Conservation (phyloP, 306 rosid genomes). For the Geum urbanum region DNA sequence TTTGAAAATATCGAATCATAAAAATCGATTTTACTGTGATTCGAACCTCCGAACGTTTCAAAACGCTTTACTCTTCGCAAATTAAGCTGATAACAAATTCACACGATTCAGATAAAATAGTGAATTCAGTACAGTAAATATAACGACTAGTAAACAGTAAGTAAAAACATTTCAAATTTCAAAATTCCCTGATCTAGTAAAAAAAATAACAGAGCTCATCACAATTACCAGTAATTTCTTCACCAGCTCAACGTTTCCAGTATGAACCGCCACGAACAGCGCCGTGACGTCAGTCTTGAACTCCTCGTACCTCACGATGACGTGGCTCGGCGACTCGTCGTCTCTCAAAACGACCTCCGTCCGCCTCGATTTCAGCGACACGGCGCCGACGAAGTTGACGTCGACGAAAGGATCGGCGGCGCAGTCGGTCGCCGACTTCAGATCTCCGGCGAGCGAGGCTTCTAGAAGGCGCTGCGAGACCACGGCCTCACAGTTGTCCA, state of each 20-base stretch:
- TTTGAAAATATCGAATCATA: too few relatives aligned
- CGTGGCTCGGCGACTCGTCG: slow-evolving; percentile 65
- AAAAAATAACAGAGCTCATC: neutral
- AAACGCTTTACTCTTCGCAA: neutral
- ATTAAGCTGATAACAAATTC: neutral
- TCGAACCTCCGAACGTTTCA: neutral
- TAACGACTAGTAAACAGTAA: slow-evolving; percentile 13
- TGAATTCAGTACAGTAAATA: neutral
- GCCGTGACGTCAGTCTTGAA: slow-evolving; percentile 79
- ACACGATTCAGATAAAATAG: neutral
- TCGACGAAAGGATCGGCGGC: slow-evolving; percentile 71
- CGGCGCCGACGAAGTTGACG: slow-evolving; percentile 83
- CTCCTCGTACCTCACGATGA: slow-evolving; percentile 59
- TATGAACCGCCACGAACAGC: slow-evolving; percentile 79
- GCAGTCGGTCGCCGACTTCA: slow-evolving; percentile 50
- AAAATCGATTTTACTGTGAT: too few relatives aligned
- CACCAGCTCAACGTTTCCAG: slow-evolving; percentile 52
- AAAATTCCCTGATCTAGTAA: slow-evolving; percentile 24
- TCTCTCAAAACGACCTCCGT: slow-evolving; percentile 45
- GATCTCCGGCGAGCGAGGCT: slow-evolving; percentile 77
- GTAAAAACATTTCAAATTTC: slow-evolving; percentile 33
- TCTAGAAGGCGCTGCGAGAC: slow-evolving; percentile 77
- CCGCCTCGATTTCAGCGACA: slow-evolving; percentile 44
- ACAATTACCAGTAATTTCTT: slow-evolving; percentile 65
- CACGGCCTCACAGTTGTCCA: slow-evolving; percentile 60